Evolutionary conservation across 768 basidiomycete genomes (phyloP), one percentile per base, ranked within the genome.

Genomic region (Phanerodontia chrysosporium): DNA sequence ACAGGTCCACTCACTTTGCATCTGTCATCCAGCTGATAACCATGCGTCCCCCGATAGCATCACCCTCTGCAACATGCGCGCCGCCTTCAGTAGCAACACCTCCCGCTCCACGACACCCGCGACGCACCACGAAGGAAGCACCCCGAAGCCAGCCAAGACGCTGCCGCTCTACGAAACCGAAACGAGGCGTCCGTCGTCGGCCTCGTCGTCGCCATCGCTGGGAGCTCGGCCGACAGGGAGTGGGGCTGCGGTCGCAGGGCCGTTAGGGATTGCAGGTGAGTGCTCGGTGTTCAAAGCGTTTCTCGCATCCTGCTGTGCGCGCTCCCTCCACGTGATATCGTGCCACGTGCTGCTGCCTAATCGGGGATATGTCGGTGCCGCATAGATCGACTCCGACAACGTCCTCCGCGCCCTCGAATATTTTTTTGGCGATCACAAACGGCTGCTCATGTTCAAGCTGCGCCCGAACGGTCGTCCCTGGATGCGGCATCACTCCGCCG

Each of bases 51-150:
- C n/a, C n/a, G n/a, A n/a, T n/a, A n/a, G n/a, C n/a, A n/a, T n/a
- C n/a, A n/a, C n/a, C n/a, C n/a, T n/a, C n/a, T n/a, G n/a, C 44
- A 46, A 25, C 8, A 56, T 56, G 55, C 42, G 55, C 8, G 55
- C 55, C 45, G 44, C 42, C n/a, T 56, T 56, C 45, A 42, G 7
- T 13, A n/a, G n/a, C n/a, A 35, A 18, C 39, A 25, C 28, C 14
- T 45, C 55, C 18, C 44, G 18, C 29, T 28, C 28, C 24, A 45
- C 45, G 14, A 55, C 39, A 16, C 42, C 54, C 22, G 10, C 13
- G 21, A 25, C 27, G 18, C 51, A 28, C 18, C 29, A 2, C 27
- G 54, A 45, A 24, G 27, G 16, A 12, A n/a, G 44, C 27, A 56
- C 55, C n/a, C 55, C 55, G 44, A 25, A 28, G 30, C 55, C 55